Evolutionary conservation across 192 early-diverging fungal species (phyloP), one percentile per base, ranked within the genome.

Genomic region (Linnemannia hyalina): DNA sequence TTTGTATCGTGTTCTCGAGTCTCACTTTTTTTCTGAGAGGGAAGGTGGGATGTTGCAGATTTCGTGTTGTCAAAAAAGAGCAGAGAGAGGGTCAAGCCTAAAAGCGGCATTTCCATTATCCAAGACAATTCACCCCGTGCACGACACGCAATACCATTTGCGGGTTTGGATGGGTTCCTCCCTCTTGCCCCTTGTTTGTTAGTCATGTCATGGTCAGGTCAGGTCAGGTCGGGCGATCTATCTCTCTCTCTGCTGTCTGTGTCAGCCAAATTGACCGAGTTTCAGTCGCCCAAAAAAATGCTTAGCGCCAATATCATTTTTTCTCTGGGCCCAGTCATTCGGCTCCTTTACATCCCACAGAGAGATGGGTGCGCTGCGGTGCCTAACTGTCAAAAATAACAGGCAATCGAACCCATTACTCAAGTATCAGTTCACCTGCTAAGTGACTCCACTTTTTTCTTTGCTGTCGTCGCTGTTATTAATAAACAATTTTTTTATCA

Each of bases 61-160:
- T 22, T n/a, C 15, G 54, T n/a, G 23, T 18, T 57, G 20, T 57
- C 4, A n/a, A 57, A 2, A 55, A 2, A 26, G 55, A 11, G 3
- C 26, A 65, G 7, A 65, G 38, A 29, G 57, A 46, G 44, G 18
- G 49, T 16, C 49, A 52, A 52, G 60, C n/a, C 60, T 65, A 65
- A 65, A 65, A 65, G 11, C 60, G 60, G 60, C 60, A 65, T 1
- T 65, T 29, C 55, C 60, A 65, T 32, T 16, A 29, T 65, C 26
- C 26, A 29, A 65, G 60, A 65, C 60, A 65, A 65, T 1, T 10
- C 29, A 1, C 60, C 60, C 11, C 60, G 60, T 26, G 29, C 60
- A 65, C 60, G 60, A 10, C 60, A 65, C 60, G 60, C 60, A 65
- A 29, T 65, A 65, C 60, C 60, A 65, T 65, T 65, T 65, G 60